Evolutionary conservation across 73 alveolate genomes (phyloP), one percentile per base, ranked within the genome.

Genomic region (Urostyla sp.): DNA sequence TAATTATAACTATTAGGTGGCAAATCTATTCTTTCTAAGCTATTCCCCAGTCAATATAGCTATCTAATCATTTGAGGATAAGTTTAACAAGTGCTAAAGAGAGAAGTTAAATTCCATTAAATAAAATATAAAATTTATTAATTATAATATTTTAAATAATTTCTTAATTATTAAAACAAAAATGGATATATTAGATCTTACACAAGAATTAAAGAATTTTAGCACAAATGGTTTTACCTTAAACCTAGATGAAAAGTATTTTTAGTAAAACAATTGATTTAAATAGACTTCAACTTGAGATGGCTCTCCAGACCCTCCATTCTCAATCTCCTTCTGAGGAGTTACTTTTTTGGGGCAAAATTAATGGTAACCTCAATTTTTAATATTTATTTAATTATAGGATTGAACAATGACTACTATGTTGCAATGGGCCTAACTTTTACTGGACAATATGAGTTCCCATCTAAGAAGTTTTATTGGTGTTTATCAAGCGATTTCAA

Each of bases 391-490:
- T 24, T 11, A 11, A 27, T 6, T 21, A 31, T 28, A 59, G 76
- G 76, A 3, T 37, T 88, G 26, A 83, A 87, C 45, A 67, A 75
- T 67, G 99, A 95, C 58, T 95, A 95, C 91, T 95, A 74, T 79
- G 80, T 93, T 21, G 99, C 98, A 52, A 53, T 93, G 51, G 96
- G 94, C 30, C 44, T 91, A 16, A 38, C 24, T 11, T 93, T 49
- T 85, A 53, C 61, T 45, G 85, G 92, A 27, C 67, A 90, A 78
- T 91, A 91, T 69, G 98, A 94, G 50, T 95, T 95, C 86, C 99
- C 99, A 28, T 59, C 63, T 53, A 94, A 94, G 78, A 75, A 88
- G 75, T 95, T 94, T 89, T 95, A 61, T 89, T 95, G 93, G 85
- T 57, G 95, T 34, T 87, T 95, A 36, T 77, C 94, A 0, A 88